Percentiles rank a stretch among this genome's conserved stretches.
Evolutionary conservation across 1,284 basidiomycete species (phyloP).

Genomic region (Vanrija humicola): DNA sequence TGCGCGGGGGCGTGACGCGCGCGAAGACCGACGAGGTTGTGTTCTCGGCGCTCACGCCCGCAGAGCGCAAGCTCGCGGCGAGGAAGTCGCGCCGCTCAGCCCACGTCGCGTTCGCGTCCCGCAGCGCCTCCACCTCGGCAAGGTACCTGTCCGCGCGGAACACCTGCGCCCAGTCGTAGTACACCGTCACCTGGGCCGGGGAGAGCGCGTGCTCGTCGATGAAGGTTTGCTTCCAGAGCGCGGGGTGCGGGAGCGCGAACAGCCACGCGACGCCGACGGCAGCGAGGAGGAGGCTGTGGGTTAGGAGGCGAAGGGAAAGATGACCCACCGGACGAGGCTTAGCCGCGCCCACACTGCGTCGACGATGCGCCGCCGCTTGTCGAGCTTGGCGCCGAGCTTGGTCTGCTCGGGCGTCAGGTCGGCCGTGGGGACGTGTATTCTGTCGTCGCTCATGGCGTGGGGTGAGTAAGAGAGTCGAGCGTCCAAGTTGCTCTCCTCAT

Average conservation of each 20-base stretch:
- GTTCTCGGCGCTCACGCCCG: conserved; percentile 25
- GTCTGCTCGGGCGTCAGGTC: conserved; percentile 9
- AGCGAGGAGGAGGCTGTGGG: conserved; percentile 50
- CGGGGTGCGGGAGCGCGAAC: conserved; percentile 61
- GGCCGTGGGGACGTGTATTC: no score
- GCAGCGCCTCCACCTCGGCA: conserved; percentile 61
- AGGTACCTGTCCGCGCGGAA: conserved; percentile 75
- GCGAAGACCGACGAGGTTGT: conserved; percentile 64
- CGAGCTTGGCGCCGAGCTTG: conserved; percentile 4
- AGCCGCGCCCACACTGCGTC: conserved; percentile 2
- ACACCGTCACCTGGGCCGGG: conserved; percentile 79
- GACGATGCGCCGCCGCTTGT: conserved; percentile 4
- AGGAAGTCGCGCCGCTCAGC: conserved; percentile 51
- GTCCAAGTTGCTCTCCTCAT: not conserved
- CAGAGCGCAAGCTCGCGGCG: conserved; percentile 17
- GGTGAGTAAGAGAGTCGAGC: no score
- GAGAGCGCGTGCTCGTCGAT: conserved; percentile 92
- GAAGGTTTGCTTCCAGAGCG: conserved; percentile 66
- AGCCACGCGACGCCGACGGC: conserved; percentile 70
- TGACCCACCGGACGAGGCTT: conserved; percentile 5
- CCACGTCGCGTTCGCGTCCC: conserved; percentile 63
- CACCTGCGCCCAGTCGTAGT: conserved; percentile 85
- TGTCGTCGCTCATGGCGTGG: no score
- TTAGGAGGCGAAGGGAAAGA: not conserved
- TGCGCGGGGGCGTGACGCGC: conserved; percentile 72